Evolutionary conservation across 2,329 filamentous ascomycete species (phyloP), one percentile per base, ranked within the genome.

Genomic region (Arachnomyces sp.): DNA sequence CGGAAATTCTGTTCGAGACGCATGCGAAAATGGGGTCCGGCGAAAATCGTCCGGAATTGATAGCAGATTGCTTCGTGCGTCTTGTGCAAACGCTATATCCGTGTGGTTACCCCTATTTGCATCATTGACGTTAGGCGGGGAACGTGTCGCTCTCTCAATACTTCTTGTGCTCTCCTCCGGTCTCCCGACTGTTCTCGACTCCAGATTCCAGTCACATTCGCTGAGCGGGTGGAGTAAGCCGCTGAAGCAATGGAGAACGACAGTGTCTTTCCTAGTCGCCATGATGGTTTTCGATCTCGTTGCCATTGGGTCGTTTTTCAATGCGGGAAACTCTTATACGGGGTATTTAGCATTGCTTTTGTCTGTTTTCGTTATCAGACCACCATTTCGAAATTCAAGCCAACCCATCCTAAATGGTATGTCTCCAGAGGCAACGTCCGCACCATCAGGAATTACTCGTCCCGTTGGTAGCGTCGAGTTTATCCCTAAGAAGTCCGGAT

Each of bases 91-190:
- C 36, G 51, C 63, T n/a, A 42, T 63, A 21, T 62, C 68, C 13
- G 52, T 74, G 15, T 57, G 65, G 3, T 51, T 80, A 21, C 77
- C 77, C 1, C 73, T 77, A 50, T 79, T 75, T 51, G 72, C 75
- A 7, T 57, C 72, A 0, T 62, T 75, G 46, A 69, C 76, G 42
- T 54, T 79, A 9, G 76, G 75, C 7, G 74, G 72, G 9, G 65
- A 71, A 42, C 61, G 71, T 39, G 69, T 72, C n/a, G 71, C 72
- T 8, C 56, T 77, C n/a, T 47, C 70, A 2, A 47, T 78, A 18
- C 56, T 78, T 32, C 55, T 69, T 28, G 36, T 25, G 44, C 36
- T 30, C 25, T 37, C 3, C 43, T 49, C 13, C 50, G 49, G 38
- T 48, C 11, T 38, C 1, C 28, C 39, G 3, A 29, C 39, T 11